Conservation (phyloP, 2,329 filamentous ascomycete species). For the Aspergillus puulaauensis region DNA sequence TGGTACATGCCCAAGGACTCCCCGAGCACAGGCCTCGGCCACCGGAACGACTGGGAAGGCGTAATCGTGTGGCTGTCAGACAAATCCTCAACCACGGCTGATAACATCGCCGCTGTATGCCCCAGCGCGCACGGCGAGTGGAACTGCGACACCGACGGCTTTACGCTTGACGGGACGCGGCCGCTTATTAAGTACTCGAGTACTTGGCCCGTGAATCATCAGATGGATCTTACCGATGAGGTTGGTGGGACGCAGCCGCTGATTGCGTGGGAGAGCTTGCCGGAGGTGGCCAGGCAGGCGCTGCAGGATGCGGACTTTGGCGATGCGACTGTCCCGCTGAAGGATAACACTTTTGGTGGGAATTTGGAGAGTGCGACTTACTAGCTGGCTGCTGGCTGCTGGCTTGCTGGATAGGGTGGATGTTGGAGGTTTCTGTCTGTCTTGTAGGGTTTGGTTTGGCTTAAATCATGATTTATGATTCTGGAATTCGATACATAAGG, state of each 20-base stretch:
- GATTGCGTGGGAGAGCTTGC: slow-evolving; percentile 53
- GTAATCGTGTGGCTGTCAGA: slow-evolving; percentile 52
- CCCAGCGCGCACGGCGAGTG: slow-evolving; percentile 54
- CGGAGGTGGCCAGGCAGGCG: slow-evolving; percentile 42
- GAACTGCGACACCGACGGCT: slow-evolving; percentile 43
- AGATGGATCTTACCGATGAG: slow-evolving; percentile 42
- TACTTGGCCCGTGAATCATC: slow-evolving; percentile 50
- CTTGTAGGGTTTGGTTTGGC: too few species aligned
- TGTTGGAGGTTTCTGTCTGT: too few species aligned
- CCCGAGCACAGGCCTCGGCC: slow-evolving; percentile 46
- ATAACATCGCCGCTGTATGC: slow-evolving; percentile 50
- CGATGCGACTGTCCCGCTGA: slow-evolving; percentile 49
- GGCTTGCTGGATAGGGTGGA: too few species aligned
- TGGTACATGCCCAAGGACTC: slow-evolving; percentile 55
- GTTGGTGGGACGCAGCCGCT: slow-evolving; percentile 48
- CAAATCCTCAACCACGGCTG: slow-evolving; percentile 34
- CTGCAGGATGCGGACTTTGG: slow-evolving; percentile 50
- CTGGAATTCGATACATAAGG: too few species aligned
- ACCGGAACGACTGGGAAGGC: slow-evolving; percentile 59
- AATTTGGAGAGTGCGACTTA: slow-evolving; percentile 37
- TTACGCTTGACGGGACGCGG: slow-evolving; percentile 38
- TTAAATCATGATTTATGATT: too few species aligned
- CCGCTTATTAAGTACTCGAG: slow-evolving; percentile 52
- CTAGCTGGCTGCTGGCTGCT: too few species aligned
- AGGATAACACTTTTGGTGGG: slow-evolving; percentile 46